phyloP scores from a whole-genome alignment of 208 protist genomes.

The Polymyxa betae region DNA sequence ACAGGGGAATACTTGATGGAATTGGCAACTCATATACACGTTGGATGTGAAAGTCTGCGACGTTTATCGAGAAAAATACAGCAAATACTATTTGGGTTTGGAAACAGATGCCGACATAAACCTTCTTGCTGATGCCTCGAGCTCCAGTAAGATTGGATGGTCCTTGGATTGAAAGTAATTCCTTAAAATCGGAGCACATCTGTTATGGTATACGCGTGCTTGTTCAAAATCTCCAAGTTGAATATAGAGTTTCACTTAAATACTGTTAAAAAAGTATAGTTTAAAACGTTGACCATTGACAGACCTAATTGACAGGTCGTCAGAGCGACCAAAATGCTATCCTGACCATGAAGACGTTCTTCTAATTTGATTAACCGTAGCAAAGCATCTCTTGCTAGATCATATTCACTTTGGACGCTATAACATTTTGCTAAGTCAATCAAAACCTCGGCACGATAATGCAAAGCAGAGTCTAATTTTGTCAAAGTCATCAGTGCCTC shows the following conservation, averaged over 20 bases:
- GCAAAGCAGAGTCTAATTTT: neutral
- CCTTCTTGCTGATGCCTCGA: neutral
- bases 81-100: neutral
- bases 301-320: neutral
- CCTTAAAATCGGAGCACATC: neutral
- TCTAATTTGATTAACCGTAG: constrained; percentile 23
- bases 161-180: neutral
- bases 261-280: neutral
- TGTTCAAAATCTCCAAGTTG: neutral
- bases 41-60: neutral
- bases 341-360: neutral
- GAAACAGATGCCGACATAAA: neutral
- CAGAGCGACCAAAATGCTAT: constrained; percentile 46
- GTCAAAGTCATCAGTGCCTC: neutral
- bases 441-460: neutral
- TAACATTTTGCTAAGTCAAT: constrained; percentile 34
- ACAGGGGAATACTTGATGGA: neutral
- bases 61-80: neutral
- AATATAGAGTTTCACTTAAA: neutral
- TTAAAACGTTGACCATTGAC: neutral
- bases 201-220: neutral
- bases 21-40: neutral
- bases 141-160: constrained; percentile 12
- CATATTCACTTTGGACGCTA: neutral
- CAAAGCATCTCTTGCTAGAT: constrained; percentile 21